A percentile compares a stretch with the other conserved stretches of the same genome.
These are phyloP conservation scores for Tetracladium setigerum DNA, from an alignment of 495 filamentous ascomycete genomes.

Conservation along the genomic window DNA sequence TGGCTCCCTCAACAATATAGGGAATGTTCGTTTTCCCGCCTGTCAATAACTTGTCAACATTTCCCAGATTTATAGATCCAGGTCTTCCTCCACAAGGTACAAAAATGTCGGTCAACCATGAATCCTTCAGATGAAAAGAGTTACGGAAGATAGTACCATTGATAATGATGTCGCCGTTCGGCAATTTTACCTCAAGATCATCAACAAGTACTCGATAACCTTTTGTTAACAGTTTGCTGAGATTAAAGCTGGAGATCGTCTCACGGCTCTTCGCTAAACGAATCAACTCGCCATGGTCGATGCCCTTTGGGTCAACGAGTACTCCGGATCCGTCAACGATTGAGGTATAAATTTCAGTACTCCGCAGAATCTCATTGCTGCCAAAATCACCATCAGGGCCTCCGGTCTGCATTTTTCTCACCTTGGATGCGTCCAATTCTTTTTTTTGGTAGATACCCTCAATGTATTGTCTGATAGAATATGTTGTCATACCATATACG, in stretches of 20 bases:
- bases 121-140: slow-evolving; percentile 78
- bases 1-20: slow-evolving; percentile 93
- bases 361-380: slow-evolving; percentile 89
- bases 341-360: slow-evolving; percentile 82
- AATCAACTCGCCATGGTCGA: slow-evolving; percentile 72
- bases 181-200: slow-evolving; percentile 73
- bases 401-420: slow-evolving; percentile 90
- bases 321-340: slow-evolving; percentile 93
- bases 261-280: slow-evolving; percentile 73
- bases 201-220: slow-evolving; percentile 87
- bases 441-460: slow-evolving; percentile 92
- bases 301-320: slow-evolving; percentile 78
- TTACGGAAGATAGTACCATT: slow-evolving; percentile 94
- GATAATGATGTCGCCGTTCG: slow-evolving; percentile 71
- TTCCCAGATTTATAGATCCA: slow-evolving; percentile 85
- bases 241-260: slow-evolving; percentile 82
- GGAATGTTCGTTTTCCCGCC: slow-evolving; percentile 75
- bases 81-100: slow-evolving; percentile 94
- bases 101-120: slow-evolving; percentile 69
- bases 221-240: slow-evolving; percentile 70
- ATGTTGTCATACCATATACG: slow-evolving; percentile 92
- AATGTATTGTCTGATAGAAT: slow-evolving; percentile 89
- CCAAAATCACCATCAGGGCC: slow-evolving; percentile 92
- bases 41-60: slow-evolving; percentile 70
- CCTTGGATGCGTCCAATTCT: slow-evolving; percentile 66